Base-by-base conservation (phyloP, 2,329 filamentous ascomycete genomes). In the Diaporthe sp. region DNA sequence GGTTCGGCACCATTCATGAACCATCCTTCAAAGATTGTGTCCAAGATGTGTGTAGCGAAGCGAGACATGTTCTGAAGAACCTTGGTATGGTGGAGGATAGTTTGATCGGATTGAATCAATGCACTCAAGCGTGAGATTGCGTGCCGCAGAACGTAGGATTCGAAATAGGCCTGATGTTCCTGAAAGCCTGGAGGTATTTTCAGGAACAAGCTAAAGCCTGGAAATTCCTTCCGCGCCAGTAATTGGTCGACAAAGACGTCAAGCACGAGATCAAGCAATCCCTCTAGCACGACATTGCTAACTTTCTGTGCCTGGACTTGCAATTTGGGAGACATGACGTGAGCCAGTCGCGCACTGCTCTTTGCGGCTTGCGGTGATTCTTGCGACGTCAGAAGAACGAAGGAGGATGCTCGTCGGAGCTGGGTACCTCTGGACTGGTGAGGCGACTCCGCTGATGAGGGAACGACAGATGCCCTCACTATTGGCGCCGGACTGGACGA, bases 1-100 rank as follows among this genome's bases (percentile, higher is more conserved):
- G 92, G 89, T 79, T 95, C 94, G 1, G 94, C 94, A 1, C 96
- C 96, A 78, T 97, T 93, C 77, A 98, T 91, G 81, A 98, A 98
- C 95, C 96, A 98, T 22, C 97, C 97, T 84, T 98, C 97, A 79
- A 97, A 98, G 17, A 98, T 93, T 8, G 95, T 94, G 82, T 99
- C 97, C 0, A 94, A 91, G 82, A 98, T 90, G 81, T 98, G 95
- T 3, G 91, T 87, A 44, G 93, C 92, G 77, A 98, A 94, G 17
- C 95, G 91, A 0, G 94, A 93, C 81, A 99, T 88, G 79, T 99
- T 99, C 5, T 94, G 96, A 68, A 99, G 87, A 1, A 97, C 90
- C 76, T 93, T 92, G 1, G 97, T 94, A 81, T 98, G 96, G 74
- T 91, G 90, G 2, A 98, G 87, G 0, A 93, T 85, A 73, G 92